A percentile compares a stretch with the other conserved stretches of the same genome.
Conservation (phyloP, 78 protist genomes). For the Speleostelium caveatum region DNA sequence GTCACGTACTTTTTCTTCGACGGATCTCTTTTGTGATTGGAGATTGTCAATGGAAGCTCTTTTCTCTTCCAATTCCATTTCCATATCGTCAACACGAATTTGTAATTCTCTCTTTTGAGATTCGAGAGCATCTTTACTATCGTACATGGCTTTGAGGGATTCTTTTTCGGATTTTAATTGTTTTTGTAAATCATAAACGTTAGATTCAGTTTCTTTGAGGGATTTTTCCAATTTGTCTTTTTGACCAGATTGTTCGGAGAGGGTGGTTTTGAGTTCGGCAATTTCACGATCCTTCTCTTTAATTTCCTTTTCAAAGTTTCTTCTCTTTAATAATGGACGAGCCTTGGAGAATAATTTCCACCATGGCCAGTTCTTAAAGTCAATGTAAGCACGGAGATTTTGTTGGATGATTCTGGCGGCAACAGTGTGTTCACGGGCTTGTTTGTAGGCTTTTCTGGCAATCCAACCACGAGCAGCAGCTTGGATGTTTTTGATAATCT, state of each 20-base stretch:
- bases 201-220: constrained; percentile 65
- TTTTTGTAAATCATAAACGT: constrained; percentile 58
- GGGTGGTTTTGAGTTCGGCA: constrained; percentile 29
- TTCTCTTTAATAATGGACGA: constrained; percentile 80
- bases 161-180: constrained; percentile 77
- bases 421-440: constrained; percentile 85
- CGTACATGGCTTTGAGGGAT: constrained; percentile 57
- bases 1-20: constrained; percentile 69
- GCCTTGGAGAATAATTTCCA: constrained; percentile 86
- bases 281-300: constrained; percentile 80
- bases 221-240: constrained; percentile 59
- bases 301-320: constrained; percentile 85
- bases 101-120: constrained; percentile 75
- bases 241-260: constrained; percentile 6
- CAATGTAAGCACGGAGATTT: constrained; percentile 85
- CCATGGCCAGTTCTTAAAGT: constrained; percentile 88
- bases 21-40: constrained; percentile 44
- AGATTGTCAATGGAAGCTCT: constrained; percentile 43
- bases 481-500: constrained; percentile 83
- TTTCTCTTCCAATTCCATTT: constrained; percentile 67
- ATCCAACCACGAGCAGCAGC: constrained; percentile 89
- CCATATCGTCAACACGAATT: constrained; percentile 67
- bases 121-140: constrained; percentile 69
- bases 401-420: constrained; percentile 90
- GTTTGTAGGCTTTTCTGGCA: constrained; percentile 83